Percentiles rank a stretch among this genome's conserved stretches.
These are phyloP conservation scores for Pythium aristosporum DNA, from an alignment of 352 stramenopile genomes.

Conservation along the genomic window DNA sequence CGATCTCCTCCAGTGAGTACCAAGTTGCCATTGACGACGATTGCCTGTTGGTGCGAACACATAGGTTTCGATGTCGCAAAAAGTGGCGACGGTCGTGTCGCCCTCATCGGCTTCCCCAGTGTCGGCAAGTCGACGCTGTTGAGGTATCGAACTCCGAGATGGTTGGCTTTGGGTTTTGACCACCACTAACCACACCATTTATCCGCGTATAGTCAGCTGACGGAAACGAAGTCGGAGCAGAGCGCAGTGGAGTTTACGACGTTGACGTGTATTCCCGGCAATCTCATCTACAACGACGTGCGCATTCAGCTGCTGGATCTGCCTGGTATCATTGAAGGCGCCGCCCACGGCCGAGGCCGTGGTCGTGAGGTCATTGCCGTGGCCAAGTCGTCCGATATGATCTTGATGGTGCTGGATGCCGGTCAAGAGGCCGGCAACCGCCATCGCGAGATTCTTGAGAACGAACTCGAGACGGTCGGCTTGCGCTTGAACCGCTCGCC, in stretches of 20 bases:
- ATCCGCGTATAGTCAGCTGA: conserved; percentile 79
- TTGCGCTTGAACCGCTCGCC: conserved; percentile 96
- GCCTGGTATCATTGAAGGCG: conserved; percentile 99
- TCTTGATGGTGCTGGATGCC: conserved; percentile 99
- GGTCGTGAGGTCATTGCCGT: conserved; percentile 99
- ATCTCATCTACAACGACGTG: conserved; percentile 95
- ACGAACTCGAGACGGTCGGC: conserved; percentile 98
- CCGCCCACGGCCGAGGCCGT: conserved; percentile 96
- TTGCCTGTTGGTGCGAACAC: background rate
- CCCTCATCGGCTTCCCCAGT: conserved; percentile 94
- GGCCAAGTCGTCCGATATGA: conserved; percentile 97
- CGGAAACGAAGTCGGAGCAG: conserved; percentile 95
- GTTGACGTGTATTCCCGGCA: conserved; percentile 97
- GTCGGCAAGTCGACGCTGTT: conserved; percentile 89
- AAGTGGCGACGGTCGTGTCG: conserved; percentile 96
- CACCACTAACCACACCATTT: background rate
- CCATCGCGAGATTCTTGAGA: conserved; percentile 96
- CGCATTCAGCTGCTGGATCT: conserved; percentile 99
- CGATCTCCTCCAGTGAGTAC: background rate
- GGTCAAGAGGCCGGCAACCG: conserved; percentile 97
- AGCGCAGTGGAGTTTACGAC: conserved; percentile 99
- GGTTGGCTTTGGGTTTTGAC: background rate
- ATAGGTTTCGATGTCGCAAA: conserved; percentile 94
- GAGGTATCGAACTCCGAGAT: conserved; percentile 34
- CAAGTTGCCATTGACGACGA: background rate